Evolutionary conservation across 148 eudicot species (phyloP).

Genomic region (Diospyros kaki): DNA sequence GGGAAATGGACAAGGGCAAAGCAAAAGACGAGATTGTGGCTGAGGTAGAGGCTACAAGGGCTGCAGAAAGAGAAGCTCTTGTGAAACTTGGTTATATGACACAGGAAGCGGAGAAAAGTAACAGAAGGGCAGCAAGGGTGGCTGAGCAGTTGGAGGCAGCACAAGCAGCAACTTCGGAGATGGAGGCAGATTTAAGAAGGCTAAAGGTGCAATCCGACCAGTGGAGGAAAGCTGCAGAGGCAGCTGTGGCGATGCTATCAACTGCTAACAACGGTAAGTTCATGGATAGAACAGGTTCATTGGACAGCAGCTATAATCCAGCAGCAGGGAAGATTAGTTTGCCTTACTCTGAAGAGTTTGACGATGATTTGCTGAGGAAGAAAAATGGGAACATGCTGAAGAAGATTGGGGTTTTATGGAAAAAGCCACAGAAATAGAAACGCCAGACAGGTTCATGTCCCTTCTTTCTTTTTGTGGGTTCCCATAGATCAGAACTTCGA

Average conservation of each 20-base stretch:
- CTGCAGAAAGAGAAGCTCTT: constrained; percentile 51
- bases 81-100: constrained; percentile 44
- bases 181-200: constrained; percentile 82
- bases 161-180: constrained; percentile 48
- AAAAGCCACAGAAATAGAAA: constrained; percentile 65
- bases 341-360: constrained; percentile 51
- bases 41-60: constrained; percentile 46
- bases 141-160: constrained; percentile 68
- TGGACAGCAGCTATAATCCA: constrained; percentile 51
- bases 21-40: constrained; percentile 18
- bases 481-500: not conserved
- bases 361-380: constrained; percentile 72
- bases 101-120: constrained; percentile 57
- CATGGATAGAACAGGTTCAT: constrained; percentile 69
- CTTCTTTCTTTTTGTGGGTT: not conserved
- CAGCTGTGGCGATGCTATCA: constrained; percentile 83
- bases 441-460: constrained; percentile 14
- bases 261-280: constrained; percentile 51
- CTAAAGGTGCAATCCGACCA: constrained; percentile 81
- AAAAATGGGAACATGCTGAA: constrained; percentile 72
- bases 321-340: constrained; percentile 33
- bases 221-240: constrained; percentile 98
- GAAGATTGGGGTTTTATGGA: constrained; percentile 85
- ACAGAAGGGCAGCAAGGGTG: constrained; percentile 40
- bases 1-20: constrained; percentile 28